Evolutionary conservation across 1,284 basidiomycete species (phyloP).

Genomic region (Marasmius sp.): DNA sequence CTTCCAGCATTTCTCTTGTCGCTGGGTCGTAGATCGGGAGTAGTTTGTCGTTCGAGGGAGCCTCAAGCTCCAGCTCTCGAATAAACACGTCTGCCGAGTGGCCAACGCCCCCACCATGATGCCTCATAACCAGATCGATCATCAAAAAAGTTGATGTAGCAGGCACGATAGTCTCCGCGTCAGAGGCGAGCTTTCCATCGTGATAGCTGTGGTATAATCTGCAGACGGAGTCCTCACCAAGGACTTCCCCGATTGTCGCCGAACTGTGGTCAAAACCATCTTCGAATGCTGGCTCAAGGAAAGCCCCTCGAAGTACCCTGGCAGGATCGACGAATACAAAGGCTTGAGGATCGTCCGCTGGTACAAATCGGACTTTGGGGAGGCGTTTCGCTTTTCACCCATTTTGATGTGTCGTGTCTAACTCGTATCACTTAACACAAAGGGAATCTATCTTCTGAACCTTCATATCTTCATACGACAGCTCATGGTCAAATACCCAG

Average conservation of each 20-base stretch:
- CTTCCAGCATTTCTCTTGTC: not conserved
- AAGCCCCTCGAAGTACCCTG: constrained; percentile 25
- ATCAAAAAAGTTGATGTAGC: constrained; percentile 22
- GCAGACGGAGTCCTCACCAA: constrained; percentile 1
- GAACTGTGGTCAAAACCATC: too few species aligned
- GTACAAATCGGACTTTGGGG: constrained; percentile 21
- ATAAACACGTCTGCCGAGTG: not conserved
- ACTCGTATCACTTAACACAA: constrained; percentile 28
- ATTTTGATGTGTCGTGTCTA: constrained; percentile 7
- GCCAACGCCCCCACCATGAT: constrained; percentile 6
- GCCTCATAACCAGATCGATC: constrained; percentile 12
- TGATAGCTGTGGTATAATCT: constrained; percentile 8
- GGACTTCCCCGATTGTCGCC: constrained; percentile 5
- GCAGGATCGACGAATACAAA: constrained; percentile 31
- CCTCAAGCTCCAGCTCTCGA: not conserved
- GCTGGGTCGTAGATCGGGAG: not conserved
- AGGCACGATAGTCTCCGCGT: constrained; percentile 22
- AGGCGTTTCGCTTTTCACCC: constrained; percentile 18
- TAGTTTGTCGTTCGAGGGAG: not conserved
- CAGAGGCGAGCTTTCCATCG: constrained; percentile 1
- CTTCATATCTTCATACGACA: not conserved
- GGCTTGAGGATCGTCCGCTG: constrained; percentile 13
- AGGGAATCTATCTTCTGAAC: constrained; percentile 22
- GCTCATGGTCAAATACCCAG: not conserved
- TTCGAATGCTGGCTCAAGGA: constrained; percentile 28